These are phyloP conservation scores for Trametes maxima DNA, from an alignment of 768 basidiomycete genomes.

Conservation along the genomic window DNA sequence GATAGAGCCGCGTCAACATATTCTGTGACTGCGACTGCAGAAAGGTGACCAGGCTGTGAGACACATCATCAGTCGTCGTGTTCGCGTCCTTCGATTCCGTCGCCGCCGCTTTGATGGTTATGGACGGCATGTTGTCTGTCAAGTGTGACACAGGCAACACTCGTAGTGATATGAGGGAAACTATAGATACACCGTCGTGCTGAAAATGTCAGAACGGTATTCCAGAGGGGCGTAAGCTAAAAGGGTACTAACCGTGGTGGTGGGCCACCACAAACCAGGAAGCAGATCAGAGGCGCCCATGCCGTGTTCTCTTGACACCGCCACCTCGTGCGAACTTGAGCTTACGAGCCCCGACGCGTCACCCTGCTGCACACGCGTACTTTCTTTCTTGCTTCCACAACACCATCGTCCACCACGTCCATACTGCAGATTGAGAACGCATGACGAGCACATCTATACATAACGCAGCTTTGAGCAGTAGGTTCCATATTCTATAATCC, in stretches of 20 bases:
- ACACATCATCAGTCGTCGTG: constrained; percentile 20
- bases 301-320: constrained; percentile 1
- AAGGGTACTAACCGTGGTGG: neutral
- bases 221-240: neutral
- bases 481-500: neutral
- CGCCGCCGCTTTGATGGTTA: constrained; percentile 15
- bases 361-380: neutral
- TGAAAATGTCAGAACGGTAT: neutral
- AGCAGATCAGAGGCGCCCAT: neutral
- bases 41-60: constrained; percentile 78
- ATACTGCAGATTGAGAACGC: neutral
- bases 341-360: constrained; percentile 15
- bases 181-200: neutral
- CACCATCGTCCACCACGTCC: neutral
- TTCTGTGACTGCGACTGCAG: constrained; percentile 80
- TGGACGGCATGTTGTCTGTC: constrained; percentile 23
- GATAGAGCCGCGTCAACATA: constrained; percentile 77
- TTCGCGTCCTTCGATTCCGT: constrained; percentile 6
- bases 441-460: constrained; percentile 39
- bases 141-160: neutral
- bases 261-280: constrained; percentile 1
- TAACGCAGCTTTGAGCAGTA: constrained; percentile 71
- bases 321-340: constrained; percentile 8
- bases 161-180: neutral
- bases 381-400: neutral